Base-by-base conservation (phyloP, 2,329 filamentous ascomycete genomes). In the Dothidotthia symphoricarpi region DNA sequence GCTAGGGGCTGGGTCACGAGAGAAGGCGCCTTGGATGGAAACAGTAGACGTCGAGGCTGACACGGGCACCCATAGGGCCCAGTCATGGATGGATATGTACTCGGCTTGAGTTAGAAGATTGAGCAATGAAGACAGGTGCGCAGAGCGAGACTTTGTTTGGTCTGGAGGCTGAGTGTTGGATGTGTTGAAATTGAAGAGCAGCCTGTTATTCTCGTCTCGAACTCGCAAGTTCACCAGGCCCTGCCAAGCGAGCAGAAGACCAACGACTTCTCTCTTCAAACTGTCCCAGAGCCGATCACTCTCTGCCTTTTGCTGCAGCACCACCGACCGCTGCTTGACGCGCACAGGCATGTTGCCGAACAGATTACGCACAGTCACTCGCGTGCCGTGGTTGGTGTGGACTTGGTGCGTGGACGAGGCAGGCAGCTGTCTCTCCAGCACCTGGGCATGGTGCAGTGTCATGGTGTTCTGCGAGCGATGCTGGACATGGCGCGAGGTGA, bases 281-380 rank as follows among this genome's bases (percentile, higher is more conserved):
- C 66, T 66, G 17, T 81, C 76, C 81, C 86, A 91, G 35, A 85
- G 76, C 47, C 76, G 84, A 14, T 76, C 74, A 3, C 76, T 65
- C 31, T 82, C 71, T 16, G 71, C 59, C 9, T 41, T 73, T 49
- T 50, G 72, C 74, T 54, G 80, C 70, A 26, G 74, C 63, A 47
- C 68, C 3, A 81, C 51, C 0, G 78, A 78, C 46, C 89, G 78
- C 53, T 89, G 86, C 61, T 93, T 95, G 16, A 94, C 83, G 11
- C 91, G 82, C 10, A 96, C 91, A 0, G 91, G 89, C 80, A 96
- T 87, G 41, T 83, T 85, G 0, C 90, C 89, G 66, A 96, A 97
- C 1, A 96, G 71, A 61, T 95, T 83, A 39, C 83, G 80, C 5
- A 95, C 84, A 0, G 76, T 76, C 2, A 91, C 81, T 17, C 80